Percentiles rank a stretch among this genome's conserved stretches.
Conservation (phyloP, 768 basidiomycete species). For the Tylopilus rubrobrunneus region DNA sequence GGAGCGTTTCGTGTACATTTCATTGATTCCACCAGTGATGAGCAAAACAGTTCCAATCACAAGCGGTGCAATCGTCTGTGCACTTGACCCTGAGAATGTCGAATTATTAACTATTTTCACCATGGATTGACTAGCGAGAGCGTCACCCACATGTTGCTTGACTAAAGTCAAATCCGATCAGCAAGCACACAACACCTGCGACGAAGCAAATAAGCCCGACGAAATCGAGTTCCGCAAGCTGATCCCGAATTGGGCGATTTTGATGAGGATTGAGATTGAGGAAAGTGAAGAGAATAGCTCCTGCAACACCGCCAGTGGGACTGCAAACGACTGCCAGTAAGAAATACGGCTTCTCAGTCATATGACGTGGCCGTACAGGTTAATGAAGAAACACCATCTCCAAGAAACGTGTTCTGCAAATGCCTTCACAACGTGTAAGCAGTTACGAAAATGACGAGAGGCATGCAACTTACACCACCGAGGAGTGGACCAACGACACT, state of each 20-base stretch:
- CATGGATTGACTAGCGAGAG: not conserved
- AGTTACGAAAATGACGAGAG: not conserved
- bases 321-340: constrained; percentile 32
- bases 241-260: constrained; percentile 51
- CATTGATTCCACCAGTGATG: constrained; percentile 51
- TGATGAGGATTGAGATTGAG: constrained; percentile 77
- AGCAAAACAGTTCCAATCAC: constrained; percentile 54
- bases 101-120: not conserved
- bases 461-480: constrained; percentile 59
- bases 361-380: constrained; percentile 44
- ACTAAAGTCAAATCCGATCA: constrained; percentile 72
- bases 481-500: constrained; percentile 77
- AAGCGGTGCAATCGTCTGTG: constrained; percentile 61
- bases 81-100: constrained; percentile 45
- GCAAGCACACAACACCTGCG: constrained; percentile 58
- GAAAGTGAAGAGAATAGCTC: constrained; percentile 61
- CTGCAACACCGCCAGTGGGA: constrained; percentile 70
- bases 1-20: constrained; percentile 56
- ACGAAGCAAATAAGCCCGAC: constrained; percentile 62
- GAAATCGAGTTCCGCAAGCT: constrained; percentile 69
- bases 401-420: constrained; percentile 74
- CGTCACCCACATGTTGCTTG: constrained; percentile 56
- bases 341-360: not conserved
- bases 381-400: constrained; percentile 85
- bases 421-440: constrained; percentile 30